Base-by-base conservation (phyloP, 2,329 filamentous ascomycete genomes). In the Tolypocladium endophyticum region DNA sequence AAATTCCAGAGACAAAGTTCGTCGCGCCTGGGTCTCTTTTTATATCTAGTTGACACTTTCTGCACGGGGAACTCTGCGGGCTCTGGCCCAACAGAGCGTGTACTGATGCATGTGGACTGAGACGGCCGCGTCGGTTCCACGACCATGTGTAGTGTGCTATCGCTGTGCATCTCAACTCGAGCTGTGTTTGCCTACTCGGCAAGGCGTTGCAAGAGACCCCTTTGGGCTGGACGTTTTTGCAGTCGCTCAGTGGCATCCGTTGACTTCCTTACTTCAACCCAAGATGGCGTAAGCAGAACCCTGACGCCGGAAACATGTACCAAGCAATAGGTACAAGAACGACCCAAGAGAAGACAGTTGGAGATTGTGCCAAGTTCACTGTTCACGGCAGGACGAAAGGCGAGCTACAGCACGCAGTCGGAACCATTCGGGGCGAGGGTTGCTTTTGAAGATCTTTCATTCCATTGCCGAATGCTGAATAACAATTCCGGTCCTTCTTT, bases 401-500 rank as follows among this genome's bases (percentile, higher is more conserved):
- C 20, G 20, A 36, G 30, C 50, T 16, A 3, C 30, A 30, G 6
- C 11, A n/a, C 20, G 11, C 30, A 33, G 50, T 7, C 30, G 11
- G 28, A 18, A 20, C 28, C 7, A 2, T 33, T 20, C 5, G 20
- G 11, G 11, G 20, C n/a, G 36, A 1, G 30, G 36, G 33, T 45
- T 39, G 47, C 58, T 70, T 69, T 68, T 62, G 64, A 70, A 68
- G 65, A 68, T 72, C 66, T 70, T 72, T 73, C 64, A 73, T 74
- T 73, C 67, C 72, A 67, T 73, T 70, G 70, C 69, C 71, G 67
- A 70, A 68, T 71, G 70, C 70, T 73, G 68, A 70, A 71, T 71
- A 67, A 58, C 58, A 69, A 68, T 71, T 72, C 68, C 70, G 66
- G 68, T 72, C 69, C 72, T 66, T 62, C 61, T 64, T 61, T 68